A percentile compares a stretch with the other conserved stretches of the same genome.
Conservation (phyloP, 352 stramenopile genomes). For the Globisporangium polare region DNA sequence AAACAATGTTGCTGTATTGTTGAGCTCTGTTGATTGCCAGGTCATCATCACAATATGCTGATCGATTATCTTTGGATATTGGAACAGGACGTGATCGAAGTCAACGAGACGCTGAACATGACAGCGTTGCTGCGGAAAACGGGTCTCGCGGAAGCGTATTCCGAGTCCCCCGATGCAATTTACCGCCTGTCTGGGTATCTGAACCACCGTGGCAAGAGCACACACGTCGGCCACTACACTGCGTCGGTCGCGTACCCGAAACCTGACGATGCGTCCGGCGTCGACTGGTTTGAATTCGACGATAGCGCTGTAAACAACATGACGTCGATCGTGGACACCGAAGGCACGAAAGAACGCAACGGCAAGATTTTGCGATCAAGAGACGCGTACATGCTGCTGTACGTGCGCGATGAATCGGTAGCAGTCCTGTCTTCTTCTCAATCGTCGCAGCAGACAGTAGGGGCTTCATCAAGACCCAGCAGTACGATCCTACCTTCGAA, state of each 20-base stretch:
- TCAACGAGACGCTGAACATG: slow-evolving; percentile 78
- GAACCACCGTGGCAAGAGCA: slow-evolving; percentile 80
- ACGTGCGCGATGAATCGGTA: slow-evolving; percentile 40
- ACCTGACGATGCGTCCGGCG: slow-evolving; percentile 11
- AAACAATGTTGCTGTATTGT: background rate
- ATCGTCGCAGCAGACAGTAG: background rate
- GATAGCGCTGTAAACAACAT: slow-evolving; percentile 67
- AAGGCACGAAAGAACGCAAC: slow-evolving; percentile 38
- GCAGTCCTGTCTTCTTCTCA: background rate
- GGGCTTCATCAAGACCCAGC: background rate
- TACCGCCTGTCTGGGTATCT: slow-evolving; percentile 78
- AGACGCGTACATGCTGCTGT: slow-evolving; percentile 87
- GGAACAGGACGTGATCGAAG: slow-evolving; percentile 77
- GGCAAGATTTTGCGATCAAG: slow-evolving; percentile 64
- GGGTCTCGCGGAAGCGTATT: slow-evolving; percentile 36
- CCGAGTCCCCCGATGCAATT: slow-evolving; percentile 32
- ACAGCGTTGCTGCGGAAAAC: slow-evolving; percentile 46
- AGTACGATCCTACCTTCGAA: slow-evolving; percentile 22
- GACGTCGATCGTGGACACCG: slow-evolving; percentile 28
- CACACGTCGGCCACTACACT: slow-evolving; percentile 84
- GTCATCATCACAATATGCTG: background rate
- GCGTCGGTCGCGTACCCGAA: slow-evolving; percentile 66
- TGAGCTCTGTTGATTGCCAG: background rate
- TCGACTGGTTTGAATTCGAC: slow-evolving; percentile 83
- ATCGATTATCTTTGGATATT: background rate